Conservation (phyloP, 73 alveolate genomes). For the Halteria grandinella region DNA sequence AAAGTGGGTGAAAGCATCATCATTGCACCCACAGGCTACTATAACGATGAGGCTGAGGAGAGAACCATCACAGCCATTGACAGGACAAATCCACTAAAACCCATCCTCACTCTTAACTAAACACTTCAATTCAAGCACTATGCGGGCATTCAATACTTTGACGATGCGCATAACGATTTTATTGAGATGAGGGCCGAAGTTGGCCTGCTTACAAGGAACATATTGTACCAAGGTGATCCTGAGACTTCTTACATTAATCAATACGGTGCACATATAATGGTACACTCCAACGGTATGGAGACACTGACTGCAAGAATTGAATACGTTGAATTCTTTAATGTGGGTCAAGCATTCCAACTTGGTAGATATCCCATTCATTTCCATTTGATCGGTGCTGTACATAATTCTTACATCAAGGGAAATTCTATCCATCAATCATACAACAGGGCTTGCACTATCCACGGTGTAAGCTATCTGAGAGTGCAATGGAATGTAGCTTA, state of each 20-base stretch:
- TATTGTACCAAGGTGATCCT: slow-evolving; percentile 77
- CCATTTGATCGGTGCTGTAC: slow-evolving; percentile 79
- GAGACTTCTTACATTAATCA: slow-evolving; percentile 43
- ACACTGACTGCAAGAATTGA: slow-evolving; percentile 68
- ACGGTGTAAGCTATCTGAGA: slow-evolving; percentile 67
- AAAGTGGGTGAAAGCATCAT: slow-evolving; percentile 79
- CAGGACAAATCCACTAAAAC: slow-evolving; percentile 19
- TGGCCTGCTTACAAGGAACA: slow-evolving; percentile 83
- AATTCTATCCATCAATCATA: slow-evolving; percentile 78
- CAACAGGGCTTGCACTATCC: slow-evolving; percentile 82
- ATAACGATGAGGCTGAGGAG: slow-evolving; percentile 77
- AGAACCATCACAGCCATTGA: slow-evolving; percentile 55
- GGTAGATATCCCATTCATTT: slow-evolving; percentile 85
- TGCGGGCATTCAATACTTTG: slow-evolving; percentile 56
- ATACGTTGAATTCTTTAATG: slow-evolving; percentile 70
- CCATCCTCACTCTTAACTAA: slow-evolving; percentile 37
- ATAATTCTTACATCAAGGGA: slow-evolving; percentile 73
- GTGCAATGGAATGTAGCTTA: slow-evolving; percentile 76
- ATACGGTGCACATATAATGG: slow-evolving; percentile 79
- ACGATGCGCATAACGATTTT: slow-evolving; percentile 22
- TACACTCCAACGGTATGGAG: slow-evolving; percentile 65
- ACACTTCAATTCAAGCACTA: slow-evolving; percentile 64
- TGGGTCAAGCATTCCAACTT: slow-evolving; percentile 76
- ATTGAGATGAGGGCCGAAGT: slow-evolving; percentile 88
- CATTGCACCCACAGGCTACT: slow-evolving; percentile 75